These are phyloP conservation scores for Baeospora myosura DNA, from an alignment of 1,284 basidiomycete species.

Conservation along the genomic window DNA sequence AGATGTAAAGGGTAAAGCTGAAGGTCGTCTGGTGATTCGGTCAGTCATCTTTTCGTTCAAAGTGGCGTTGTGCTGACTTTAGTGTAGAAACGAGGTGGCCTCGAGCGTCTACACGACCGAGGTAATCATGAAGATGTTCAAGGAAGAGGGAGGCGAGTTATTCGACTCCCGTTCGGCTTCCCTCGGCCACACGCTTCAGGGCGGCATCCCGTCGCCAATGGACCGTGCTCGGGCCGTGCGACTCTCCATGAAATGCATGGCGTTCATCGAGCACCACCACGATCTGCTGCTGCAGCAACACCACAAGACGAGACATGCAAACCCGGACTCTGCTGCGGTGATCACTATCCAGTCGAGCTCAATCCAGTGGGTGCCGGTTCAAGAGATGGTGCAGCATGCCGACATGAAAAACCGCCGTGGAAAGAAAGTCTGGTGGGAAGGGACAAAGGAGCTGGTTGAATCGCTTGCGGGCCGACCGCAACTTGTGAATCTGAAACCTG, in stretches of 20 bases:
- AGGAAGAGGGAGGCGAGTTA: constrained; percentile 85
- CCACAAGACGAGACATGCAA: constrained; percentile 42
- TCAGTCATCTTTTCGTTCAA: constrained; percentile 26
- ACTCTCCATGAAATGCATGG: constrained; percentile 87
- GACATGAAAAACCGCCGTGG: constrained; percentile 89
- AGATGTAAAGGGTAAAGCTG: constrained; percentile 84
- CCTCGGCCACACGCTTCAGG: constrained; percentile 94
- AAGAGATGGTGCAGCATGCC: constrained; percentile 78
- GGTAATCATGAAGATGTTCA: constrained; percentile 88
- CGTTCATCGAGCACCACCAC: constrained; percentile 86
- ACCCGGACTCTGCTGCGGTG: constrained; percentile 72
- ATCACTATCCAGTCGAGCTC: constrained; percentile 84
- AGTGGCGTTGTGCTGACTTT: constrained; percentile 2
- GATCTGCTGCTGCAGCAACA: constrained; percentile 38
- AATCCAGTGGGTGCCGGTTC: constrained; percentile 77
- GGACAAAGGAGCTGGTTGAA: constrained; percentile 66
- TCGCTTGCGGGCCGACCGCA: constrained; percentile 58
- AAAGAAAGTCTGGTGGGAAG: constrained; percentile 77
- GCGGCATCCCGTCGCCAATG: constrained; percentile 88
- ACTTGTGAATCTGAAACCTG: constrained; percentile 28
- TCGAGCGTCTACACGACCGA: constrained; percentile 90
- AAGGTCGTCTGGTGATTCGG: constrained; percentile 90
- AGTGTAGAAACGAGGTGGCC: constrained; percentile 73
- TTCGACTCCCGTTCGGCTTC: constrained; percentile 94
- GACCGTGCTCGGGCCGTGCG: constrained; percentile 90